Evolutionary conservation across 1,139 yeast species (phyloP).

Genomic region (Zygosaccharomyces sapae): DNA sequence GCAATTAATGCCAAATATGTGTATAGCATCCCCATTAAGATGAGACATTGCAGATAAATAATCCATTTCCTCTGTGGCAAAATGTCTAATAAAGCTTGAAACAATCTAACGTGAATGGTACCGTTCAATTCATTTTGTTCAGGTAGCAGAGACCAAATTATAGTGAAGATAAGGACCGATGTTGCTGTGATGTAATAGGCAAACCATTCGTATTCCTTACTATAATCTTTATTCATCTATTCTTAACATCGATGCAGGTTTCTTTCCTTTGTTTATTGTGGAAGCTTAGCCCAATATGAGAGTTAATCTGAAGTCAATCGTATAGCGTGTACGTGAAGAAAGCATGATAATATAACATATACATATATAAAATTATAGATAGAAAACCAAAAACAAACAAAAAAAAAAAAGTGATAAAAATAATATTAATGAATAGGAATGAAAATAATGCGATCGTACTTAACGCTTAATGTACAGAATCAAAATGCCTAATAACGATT

Average conservation of each 20-base stretch:
- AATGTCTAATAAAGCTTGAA: slow-evolving; percentile 20
- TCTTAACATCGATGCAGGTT: neutral
- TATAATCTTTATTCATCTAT: slow-evolving; percentile 21
- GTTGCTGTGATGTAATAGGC: slow-evolving; percentile 27
- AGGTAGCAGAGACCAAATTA: slow-evolving; percentile 28
- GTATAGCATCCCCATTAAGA: slow-evolving; percentile 62
- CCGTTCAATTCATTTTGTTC: slow-evolving; percentile 7
- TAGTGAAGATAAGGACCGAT: slow-evolving; percentile 17
- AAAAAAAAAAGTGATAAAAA: neutral
- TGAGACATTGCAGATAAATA: slow-evolving; percentile 22
- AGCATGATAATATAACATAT: too few species aligned
- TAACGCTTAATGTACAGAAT: slow-evolving; percentile 10
- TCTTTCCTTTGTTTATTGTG: neutral
- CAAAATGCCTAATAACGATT: slow-evolving; percentile 25
- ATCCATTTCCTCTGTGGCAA: slow-evolving; percentile 32
- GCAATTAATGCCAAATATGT: slow-evolving; percentile 64
- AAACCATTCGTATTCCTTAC: slow-evolving; percentile 30
- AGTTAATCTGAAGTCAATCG: too few species aligned
- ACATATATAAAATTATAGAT: too few species aligned
- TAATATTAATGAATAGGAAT: neutral
- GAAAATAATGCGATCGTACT: slow-evolving; percentile 4
- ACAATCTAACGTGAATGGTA: slow-evolving; percentile 8
- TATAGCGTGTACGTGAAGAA: too few species aligned
- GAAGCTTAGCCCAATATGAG: too few species aligned
- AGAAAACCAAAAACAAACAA: neutral